phyloP scores from a whole-genome alignment of 2,329 filamentous ascomycete genomes.

The Truncatella angustata region DNA sequence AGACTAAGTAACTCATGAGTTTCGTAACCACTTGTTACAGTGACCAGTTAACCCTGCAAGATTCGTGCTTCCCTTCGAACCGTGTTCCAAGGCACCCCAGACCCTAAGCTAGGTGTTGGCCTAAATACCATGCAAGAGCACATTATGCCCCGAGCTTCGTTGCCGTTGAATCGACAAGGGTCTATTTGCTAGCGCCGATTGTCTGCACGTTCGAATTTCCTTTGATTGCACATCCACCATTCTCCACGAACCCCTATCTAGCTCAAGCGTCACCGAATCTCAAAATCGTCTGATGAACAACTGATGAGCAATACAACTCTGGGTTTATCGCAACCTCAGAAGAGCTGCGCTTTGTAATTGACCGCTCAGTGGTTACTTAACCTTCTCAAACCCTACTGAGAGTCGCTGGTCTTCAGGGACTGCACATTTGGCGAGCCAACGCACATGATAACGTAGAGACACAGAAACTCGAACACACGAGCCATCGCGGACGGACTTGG shows the following conservation, averaged over 20 bases:
- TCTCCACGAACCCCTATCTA: slow-evolving; percentile 4
- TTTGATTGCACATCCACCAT: slow-evolving; percentile 11
- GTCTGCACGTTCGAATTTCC: slow-evolving; percentile 9
- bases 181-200: slow-evolving; percentile 5
- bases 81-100: slow-evolving; percentile 4
- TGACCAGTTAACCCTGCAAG: not conserved
- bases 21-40: no score
- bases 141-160: slow-evolving; percentile 5
- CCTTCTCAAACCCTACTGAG: no score
- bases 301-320: no score
- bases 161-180: slow-evolving; percentile 7
- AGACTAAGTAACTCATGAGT: no score
- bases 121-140: no score
- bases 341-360: no score
- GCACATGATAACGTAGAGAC: not conserved
- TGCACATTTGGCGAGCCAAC: no score
- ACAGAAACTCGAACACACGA: not conserved
- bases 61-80: not conserved
- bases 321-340: no score
- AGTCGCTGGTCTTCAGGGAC: no score
- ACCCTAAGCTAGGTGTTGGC: not conserved
- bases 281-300: not conserved
- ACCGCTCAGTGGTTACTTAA: no score
- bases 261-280: no score
- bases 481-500: not conserved